Evolutionary conservation across 1,284 basidiomycete species (phyloP), one percentile per base, ranked within the genome.

Genomic region (Fomes fomentarius): DNA sequence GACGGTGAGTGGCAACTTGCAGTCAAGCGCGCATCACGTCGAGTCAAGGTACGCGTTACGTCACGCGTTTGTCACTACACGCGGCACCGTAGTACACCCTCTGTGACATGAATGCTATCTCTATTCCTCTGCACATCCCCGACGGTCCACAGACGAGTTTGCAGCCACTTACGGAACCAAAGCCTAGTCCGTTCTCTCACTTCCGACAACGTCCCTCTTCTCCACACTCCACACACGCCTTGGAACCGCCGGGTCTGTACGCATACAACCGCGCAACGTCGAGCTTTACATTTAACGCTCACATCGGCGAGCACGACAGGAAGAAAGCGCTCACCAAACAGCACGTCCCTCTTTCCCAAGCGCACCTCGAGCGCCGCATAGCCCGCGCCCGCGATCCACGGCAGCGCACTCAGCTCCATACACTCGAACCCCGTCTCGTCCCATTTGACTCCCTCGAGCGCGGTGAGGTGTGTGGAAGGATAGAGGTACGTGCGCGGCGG

Each of bases 361-460:
- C 26, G 31, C 38, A 49, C 47, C 28, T 41, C 19, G 14, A 49
- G 9, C 19, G 47, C 17, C 31, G n/a, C 33, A 39, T 53, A 47
- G 19, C 47, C 41, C 31, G 34, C 38, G 3, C 46, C 61, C 6
- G 56, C 62, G 35, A 64, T 33, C 63, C 63, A 64, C 24, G 60
- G 63, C 35, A 64, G 41, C 47, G 63, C 60, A 41, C 60, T 59
- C 7, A 64, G 51, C 47, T 61, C 60, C 63, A 64, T 61, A 26
- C 37, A 46, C 37, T 46, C 52, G 42, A 64, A 64, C 3, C 58
- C 60, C 22, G 47, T 45, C 22, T 31, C 40, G 31, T 62, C 60
- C 60, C 57, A 64, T 15, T 42, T 37, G 30, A 43, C 43, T 10
- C 37, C 17, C 41, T 22, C 34, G 33, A 47, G 24, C 14, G 30